Evolutionary conservation across 768 basidiomycete species (phyloP).

Genomic region (Lentinus brumalis): DNA sequence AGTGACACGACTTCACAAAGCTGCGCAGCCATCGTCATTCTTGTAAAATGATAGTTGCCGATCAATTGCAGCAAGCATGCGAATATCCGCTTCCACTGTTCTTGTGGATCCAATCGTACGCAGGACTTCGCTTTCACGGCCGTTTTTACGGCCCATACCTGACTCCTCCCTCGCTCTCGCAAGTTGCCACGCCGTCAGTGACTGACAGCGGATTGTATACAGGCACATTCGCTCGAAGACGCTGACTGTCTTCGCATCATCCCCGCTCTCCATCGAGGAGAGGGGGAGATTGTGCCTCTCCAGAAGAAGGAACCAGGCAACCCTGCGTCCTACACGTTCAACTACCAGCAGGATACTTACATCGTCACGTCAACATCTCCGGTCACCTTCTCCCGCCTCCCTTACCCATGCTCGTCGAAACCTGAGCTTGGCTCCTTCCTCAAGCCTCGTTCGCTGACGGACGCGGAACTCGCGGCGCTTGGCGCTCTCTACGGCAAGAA

Average conservation of each 20-base stretch:
- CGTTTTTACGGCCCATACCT: too few relatives aligned
- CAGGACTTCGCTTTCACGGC: too few relatives aligned
- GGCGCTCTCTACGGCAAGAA: slow-evolving; percentile 83
- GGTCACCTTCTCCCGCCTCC: slow-evolving; percentile 72
- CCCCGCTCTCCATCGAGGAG: slow-evolving; percentile 79
- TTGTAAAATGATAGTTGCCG: too few relatives aligned
- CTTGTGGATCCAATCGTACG: too few relatives aligned
- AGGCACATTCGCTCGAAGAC: slow-evolving; percentile 65
- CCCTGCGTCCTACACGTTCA: slow-evolving; percentile 76
- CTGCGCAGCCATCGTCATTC: too few relatives aligned
- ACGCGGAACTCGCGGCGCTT: slow-evolving; percentile 50
- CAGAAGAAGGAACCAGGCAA: slow-evolving; percentile 61
- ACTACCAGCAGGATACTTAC: slow-evolving; percentile 94
- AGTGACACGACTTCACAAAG: too few relatives aligned
- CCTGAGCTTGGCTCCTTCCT: slow-evolving; percentile 73
- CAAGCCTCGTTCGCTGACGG: slow-evolving; percentile 55
- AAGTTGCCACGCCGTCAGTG: background rate
- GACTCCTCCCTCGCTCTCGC: background rate
- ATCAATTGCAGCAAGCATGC: too few relatives aligned
- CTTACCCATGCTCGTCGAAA: slow-evolving; percentile 79
- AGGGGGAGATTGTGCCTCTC: slow-evolving; percentile 85
- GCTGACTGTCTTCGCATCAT: slow-evolving; percentile 84
- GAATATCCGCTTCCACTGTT: too few relatives aligned
- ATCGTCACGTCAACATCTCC: slow-evolving; percentile 60
- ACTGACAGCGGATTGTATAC: background rate